These are phyloP conservation scores for Hypoxylon perforatum DNA, from an alignment of 495 filamentous ascomycete species.

Conservation along the genomic window DNA sequence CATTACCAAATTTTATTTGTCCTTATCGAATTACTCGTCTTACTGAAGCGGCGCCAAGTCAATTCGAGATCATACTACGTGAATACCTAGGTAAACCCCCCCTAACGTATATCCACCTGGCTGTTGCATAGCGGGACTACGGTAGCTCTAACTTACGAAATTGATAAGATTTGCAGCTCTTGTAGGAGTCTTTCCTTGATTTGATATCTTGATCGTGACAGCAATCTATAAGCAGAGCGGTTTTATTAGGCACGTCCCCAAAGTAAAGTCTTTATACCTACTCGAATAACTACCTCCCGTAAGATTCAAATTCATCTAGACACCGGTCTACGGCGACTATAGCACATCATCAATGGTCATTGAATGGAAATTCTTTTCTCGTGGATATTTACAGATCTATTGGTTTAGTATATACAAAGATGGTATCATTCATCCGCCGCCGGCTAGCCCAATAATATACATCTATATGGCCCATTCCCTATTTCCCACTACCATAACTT, in stretches of 20 bases:
- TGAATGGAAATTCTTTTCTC: neutral
- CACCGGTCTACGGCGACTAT: neutral
- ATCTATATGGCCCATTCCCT: constrained; percentile 1
- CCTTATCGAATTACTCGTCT: neutral
- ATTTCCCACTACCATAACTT: constrained; percentile 5
- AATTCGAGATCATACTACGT: neutral
- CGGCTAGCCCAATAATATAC: constrained; percentile 4
- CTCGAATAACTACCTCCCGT: neutral
- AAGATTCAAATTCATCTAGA: neutral
- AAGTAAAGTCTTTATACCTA: no score
- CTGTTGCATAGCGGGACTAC: no score
- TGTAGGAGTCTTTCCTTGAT: no score
- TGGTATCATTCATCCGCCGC: constrained; percentile 24
- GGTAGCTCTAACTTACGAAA: no score
- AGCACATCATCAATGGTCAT: neutral
- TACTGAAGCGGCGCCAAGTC: neutral
- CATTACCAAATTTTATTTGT: constrained; percentile 30
- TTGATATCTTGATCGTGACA: no score
- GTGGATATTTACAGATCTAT: constrained; percentile 8
- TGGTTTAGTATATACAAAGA: constrained; percentile 10
- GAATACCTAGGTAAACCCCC: no score
- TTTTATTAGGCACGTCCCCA: no score
- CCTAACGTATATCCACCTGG: no score
- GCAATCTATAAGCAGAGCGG: no score
- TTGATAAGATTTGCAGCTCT: no score